Evolutionary conservation across 768 basidiomycete species (phyloP).

Genomic region (Mycena sanguinolenta): DNA sequence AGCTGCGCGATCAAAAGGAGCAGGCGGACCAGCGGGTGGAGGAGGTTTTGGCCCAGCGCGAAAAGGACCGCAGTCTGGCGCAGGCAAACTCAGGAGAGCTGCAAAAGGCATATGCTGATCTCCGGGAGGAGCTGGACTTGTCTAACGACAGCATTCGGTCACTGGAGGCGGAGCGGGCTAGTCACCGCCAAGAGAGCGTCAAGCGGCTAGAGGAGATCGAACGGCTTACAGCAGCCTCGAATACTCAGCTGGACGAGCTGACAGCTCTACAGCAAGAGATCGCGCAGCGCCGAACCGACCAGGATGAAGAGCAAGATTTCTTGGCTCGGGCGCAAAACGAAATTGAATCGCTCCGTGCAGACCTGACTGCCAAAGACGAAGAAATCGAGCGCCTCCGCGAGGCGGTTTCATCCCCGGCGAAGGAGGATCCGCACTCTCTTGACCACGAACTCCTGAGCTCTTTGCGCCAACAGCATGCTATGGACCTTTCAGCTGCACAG

Average conservation of each 20-base stretch:
- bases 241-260: constrained; percentile 68
- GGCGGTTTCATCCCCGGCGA: constrained; percentile 55
- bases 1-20: constrained; percentile 65
- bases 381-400: constrained; percentile 74
- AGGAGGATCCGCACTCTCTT: constrained; percentile 64
- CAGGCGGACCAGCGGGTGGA: constrained; percentile 59
- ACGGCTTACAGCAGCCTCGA: constrained; percentile 58
- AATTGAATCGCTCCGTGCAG: constrained; percentile 75
- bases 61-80: constrained; percentile 65
- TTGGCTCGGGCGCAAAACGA: constrained; percentile 76
- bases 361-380: constrained; percentile 72
- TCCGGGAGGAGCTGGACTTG: constrained; percentile 73
- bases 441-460: constrained; percentile 82
- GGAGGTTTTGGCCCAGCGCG: constrained; percentile 58
- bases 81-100: constrained; percentile 69
- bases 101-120: constrained; percentile 70
- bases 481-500: constrained; percentile 86
- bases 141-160: constrained; percentile 66
- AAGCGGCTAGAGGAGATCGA: constrained; percentile 72
- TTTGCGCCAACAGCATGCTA: constrained; percentile 78
- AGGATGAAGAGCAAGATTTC: constrained; percentile 76
- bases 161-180: constrained; percentile 76
- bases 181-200: constrained; percentile 67
- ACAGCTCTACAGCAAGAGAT: constrained; percentile 65
- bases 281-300: constrained; percentile 55